A percentile compares a stretch with the other conserved stretches of the same genome.
Conservation (phyloP, 257 asterid species). For the Ligustrum vulgare region DNA sequence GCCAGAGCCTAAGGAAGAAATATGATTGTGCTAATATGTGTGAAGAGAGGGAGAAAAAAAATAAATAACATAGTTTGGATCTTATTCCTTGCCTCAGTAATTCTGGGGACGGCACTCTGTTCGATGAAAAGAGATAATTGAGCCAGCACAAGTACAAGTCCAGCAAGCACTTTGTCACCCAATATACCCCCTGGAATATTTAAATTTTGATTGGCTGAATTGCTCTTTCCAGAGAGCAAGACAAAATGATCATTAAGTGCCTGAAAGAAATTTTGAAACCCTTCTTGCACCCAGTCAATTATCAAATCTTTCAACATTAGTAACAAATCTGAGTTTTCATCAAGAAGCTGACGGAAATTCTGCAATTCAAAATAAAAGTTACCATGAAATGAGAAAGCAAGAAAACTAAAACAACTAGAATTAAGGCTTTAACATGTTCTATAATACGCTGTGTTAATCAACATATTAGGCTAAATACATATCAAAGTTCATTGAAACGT, state of each 20-base stretch:
- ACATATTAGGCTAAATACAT: background rate
- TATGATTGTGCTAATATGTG: background rate
- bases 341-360: slow-evolving; percentile 83
- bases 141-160: slow-evolving; percentile 85
- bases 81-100: slow-evolving; percentile 65
- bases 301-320: slow-evolving; percentile 68
- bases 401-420: slow-evolving; percentile 6
- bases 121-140: slow-evolving; percentile 69
- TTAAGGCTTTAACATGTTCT: background rate
- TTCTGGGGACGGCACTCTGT: slow-evolving; percentile 78
- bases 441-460: background rate
- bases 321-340: slow-evolving; percentile 61
- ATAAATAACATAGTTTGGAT: slow-evolving; percentile 1
- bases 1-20: background rate
- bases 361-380: slow-evolving; percentile 32
- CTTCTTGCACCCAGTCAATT: slow-evolving; percentile 84
- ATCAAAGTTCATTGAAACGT: background rate
- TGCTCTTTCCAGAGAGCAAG: slow-evolving; percentile 72
- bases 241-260: slow-evolving; percentile 66
- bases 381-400: slow-evolving; percentile 25
- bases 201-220: slow-evolving; percentile 46
- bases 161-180: slow-evolving; percentile 72
- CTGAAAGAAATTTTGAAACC: slow-evolving; percentile 85
- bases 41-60: background rate
- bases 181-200: slow-evolving; percentile 49